phyloP scores from a whole-genome alignment of 78 protist genomes.

The Polysphondylium violaceum region DNA sequence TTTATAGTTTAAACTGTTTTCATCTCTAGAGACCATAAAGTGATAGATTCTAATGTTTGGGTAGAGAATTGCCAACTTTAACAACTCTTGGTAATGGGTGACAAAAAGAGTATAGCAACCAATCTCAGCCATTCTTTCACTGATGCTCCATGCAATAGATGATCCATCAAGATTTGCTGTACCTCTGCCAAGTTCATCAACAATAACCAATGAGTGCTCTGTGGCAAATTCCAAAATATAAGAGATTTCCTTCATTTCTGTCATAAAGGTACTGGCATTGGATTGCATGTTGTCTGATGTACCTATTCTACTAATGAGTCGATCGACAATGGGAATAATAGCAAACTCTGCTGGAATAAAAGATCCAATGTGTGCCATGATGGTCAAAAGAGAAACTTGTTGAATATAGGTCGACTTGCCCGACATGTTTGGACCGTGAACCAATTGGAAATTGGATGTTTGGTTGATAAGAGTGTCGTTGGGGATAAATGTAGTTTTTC shows the following conservation, averaged over 20 bases:
- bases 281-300: conserved; percentile 65
- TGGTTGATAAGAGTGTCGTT: conserved; percentile 70
- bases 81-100: conserved; percentile 45
- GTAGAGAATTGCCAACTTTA: conserved; percentile 1
- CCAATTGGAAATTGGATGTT: conserved; percentile 61
- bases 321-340: conserved; percentile 49
- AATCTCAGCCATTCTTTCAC: conserved; percentile 53
- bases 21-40: conserved; percentile 35
- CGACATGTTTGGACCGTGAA: conserved; percentile 83
- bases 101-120: conserved; percentile 71
- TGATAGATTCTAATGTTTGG: conserved; percentile 46
- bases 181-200: conserved; percentile 84
- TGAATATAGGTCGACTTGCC: conserved; percentile 84
- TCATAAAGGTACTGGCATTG: conserved; percentile 78
- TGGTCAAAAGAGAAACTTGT: conserved; percentile 77
- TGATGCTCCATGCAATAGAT: conserved; percentile 75
- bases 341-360: conserved; percentile 72
- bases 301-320: conserved; percentile 58
- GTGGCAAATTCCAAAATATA: conserved; percentile 68
- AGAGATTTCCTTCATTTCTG: conserved; percentile 80
- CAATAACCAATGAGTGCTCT: conserved; percentile 55
- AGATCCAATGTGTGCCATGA: conserved; percentile 78
- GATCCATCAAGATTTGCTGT: conserved; percentile 83
- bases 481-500: conserved; percentile 1
- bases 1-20: conserved; percentile 21